phyloP scores from a whole-genome alignment of 306 rosid genomes.

The Dryas octopetala region DNA sequence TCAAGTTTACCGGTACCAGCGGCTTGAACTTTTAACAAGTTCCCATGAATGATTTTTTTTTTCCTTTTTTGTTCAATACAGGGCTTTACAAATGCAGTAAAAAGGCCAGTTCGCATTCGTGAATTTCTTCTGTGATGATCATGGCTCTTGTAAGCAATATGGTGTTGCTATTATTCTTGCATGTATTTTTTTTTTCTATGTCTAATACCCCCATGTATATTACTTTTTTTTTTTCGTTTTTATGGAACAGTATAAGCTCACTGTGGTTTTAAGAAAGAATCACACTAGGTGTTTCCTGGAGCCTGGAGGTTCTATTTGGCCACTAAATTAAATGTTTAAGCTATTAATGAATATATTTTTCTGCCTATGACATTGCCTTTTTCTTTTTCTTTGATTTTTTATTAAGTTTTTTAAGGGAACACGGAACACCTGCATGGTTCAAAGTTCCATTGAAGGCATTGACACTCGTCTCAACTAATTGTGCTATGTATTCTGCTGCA shows the following conservation, averaged over 20 bases:
- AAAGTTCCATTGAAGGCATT: background rate
- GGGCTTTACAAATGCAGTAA: conserved; percentile 95
- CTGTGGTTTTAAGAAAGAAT: background rate
- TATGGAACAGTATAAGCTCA: background rate
- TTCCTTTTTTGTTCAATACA: conserved; percentile 32
- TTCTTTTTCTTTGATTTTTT: background rate
- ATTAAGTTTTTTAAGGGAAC: background rate
- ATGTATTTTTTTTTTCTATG: background rate
- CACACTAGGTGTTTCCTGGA: background rate
- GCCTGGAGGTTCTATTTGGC: background rate
- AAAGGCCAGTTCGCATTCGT: conserved; percentile 83
- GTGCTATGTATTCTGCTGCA: background rate
- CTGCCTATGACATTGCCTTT: background rate
- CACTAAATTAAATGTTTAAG: background rate
- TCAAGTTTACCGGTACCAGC: background rate
- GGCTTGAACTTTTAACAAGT: background rate
- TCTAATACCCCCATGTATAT: background rate
- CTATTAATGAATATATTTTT: background rate
- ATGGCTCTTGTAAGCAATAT: conserved; percentile 13
- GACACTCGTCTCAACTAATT: background rate
- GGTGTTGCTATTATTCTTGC: background rate
- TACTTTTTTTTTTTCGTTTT: background rate
- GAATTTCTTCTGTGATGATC: conserved; percentile 57
- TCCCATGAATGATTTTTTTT: no score
- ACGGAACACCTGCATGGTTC: background rate